A percentile compares a stretch with the other conserved stretches of the same genome.
phyloP scores from a whole-genome alignment of 495 filamentous ascomycete genomes.

The Clavariopsis aquatica region DNA sequence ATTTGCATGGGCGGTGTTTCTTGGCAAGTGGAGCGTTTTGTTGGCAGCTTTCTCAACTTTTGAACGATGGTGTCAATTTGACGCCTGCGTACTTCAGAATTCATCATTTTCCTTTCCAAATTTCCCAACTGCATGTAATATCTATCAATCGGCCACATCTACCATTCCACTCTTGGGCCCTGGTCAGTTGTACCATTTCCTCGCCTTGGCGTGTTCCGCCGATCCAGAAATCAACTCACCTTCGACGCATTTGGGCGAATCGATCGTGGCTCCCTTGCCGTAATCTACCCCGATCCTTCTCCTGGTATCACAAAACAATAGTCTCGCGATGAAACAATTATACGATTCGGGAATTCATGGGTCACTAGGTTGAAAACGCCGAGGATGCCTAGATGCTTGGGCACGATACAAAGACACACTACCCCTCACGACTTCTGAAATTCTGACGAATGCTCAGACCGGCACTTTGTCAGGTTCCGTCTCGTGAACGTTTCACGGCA shows the following conservation, averaged over 20 bases:
- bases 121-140: not conserved
- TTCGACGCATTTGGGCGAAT: not conserved
- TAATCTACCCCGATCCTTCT: not conserved
- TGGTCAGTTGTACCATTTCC: conserved; percentile 11
- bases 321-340: not conserved
- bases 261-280: not conserved
- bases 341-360: not conserved
- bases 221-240: not conserved
- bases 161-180: conserved; percentile 10
- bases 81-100: not conserved
- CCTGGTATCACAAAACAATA: conserved; percentile 2
- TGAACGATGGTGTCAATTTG: not conserved
- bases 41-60: not conserved
- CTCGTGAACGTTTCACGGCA: not conserved
- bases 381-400: not conserved
- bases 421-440: not conserved
- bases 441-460: not conserved
- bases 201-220: not conserved
- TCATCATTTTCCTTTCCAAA: not conserved
- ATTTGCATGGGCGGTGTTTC: conserved; percentile 19
- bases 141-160: not conserved
- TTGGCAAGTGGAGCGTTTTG: not conserved
- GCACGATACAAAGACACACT: not conserved
- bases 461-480: not conserved
- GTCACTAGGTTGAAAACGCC: not conserved